These are phyloP conservation scores for Lentinula raphanica DNA, from an alignment of 768 basidiomycete genomes.

Conservation along the genomic window DNA sequence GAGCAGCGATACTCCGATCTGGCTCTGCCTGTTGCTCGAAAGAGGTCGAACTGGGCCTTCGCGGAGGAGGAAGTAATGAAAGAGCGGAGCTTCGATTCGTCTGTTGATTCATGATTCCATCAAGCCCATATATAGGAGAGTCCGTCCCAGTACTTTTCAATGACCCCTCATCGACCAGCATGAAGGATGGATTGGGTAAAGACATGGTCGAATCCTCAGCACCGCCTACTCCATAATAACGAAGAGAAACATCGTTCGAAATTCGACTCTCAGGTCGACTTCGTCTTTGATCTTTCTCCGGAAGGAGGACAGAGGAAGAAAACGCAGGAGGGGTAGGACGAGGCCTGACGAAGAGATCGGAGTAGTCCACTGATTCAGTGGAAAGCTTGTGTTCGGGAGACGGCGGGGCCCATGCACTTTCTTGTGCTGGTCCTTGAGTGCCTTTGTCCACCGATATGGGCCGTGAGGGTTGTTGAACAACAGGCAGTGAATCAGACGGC, in stretches of 20 bases:
- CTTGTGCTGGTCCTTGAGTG: not conserved
- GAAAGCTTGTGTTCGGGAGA: not conserved
- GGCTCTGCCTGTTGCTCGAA: conserved; percentile 58
- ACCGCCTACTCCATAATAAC: conserved; percentile 27
- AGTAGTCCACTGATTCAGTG: not conserved
- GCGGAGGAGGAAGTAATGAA: conserved; percentile 9
- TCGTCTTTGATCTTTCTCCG: not conserved
- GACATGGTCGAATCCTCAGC: conserved; percentile 6
- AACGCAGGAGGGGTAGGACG: not conserved
- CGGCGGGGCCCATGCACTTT: not conserved
- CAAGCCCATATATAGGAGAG: conserved; percentile 43
- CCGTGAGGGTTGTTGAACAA: not conserved
- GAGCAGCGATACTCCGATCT: conserved; percentile 57
- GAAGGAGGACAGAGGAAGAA: not conserved
- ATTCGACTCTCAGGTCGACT: conserved; percentile 5
- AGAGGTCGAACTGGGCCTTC: conserved; percentile 27
- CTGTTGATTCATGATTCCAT: conserved; percentile 26
- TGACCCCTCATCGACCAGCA: not conserved
- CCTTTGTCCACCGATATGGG: not conserved
- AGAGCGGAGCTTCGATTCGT: conserved; percentile 3
- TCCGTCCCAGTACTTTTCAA: conserved; percentile 16
- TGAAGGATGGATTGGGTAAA: conserved; percentile 5
- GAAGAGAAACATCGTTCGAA: conserved; percentile 20
- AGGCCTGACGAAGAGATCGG: not conserved
- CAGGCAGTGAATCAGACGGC: not conserved